Evolutionary conservation across 495 filamentous ascomycete genomes (phyloP).

Genomic region (Filosporella fistucella): DNA sequence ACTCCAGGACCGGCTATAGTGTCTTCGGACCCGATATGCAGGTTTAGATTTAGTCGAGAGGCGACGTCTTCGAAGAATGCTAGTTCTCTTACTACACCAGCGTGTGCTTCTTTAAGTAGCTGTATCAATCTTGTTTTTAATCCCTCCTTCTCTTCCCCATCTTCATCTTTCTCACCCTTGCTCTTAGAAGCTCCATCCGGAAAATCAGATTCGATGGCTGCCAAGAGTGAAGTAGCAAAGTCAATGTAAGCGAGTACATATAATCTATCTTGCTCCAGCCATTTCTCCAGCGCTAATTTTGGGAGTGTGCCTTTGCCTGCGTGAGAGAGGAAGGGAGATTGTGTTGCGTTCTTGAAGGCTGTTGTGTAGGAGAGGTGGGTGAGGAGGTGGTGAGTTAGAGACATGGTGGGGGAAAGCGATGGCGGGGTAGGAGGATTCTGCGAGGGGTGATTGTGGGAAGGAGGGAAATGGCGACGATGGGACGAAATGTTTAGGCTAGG

Average conservation of each 20-base stretch:
- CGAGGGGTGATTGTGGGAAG: background rate
- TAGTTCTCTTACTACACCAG: conserved; percentile 62
- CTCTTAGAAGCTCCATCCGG: too few relatives aligned
- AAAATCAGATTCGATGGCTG: too few relatives aligned
- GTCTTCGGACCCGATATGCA: conserved; percentile 37
- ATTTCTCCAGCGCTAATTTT: conserved; percentile 51
- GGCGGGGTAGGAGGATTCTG: too few relatives aligned
- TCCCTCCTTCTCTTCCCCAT: too few relatives aligned
- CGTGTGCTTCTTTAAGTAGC: too few relatives aligned
- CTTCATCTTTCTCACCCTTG: too few relatives aligned
- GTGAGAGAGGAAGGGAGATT: conserved; percentile 61
- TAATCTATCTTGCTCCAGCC: conserved; percentile 72
- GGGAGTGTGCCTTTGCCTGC: conserved; percentile 60
- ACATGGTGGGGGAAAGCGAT: background rate
- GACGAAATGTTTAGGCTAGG: too few relatives aligned
- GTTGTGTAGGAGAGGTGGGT: background rate
- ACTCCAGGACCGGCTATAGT: conserved; percentile 25
- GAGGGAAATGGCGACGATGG: background rate
- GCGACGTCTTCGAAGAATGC: conserved; percentile 63
- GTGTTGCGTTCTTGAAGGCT: conserved; percentile 52
- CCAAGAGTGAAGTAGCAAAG: conserved; percentile 62
- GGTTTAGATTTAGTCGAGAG: conserved; percentile 52
- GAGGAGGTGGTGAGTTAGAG: background rate
- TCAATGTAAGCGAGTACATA: conserved; percentile 71
- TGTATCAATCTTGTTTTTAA: too few relatives aligned